Evolutionary conservation across 495 filamentous ascomycete species (phyloP), one percentile per base, ranked within the genome.

Genomic region (Hypomontagnella monticulosa): DNA sequence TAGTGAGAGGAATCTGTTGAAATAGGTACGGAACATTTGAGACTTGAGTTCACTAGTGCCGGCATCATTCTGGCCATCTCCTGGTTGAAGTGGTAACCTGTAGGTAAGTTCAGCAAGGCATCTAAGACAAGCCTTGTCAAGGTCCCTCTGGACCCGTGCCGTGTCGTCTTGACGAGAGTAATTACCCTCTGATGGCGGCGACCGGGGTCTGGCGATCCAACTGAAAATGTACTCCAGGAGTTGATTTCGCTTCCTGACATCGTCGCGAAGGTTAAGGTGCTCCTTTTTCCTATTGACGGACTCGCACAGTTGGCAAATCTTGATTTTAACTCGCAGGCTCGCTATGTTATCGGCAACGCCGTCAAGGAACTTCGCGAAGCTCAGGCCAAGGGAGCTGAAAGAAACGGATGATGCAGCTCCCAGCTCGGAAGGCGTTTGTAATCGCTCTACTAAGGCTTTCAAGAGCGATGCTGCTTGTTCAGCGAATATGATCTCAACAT

Each of bases 11-110:
- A 89, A 88, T 30, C 84, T 74, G 57, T 84, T 87, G 69, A 89
- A 89, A 73, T 89, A 89, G n/a, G 79, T 81, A 44, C 85, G 84
- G 66, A 89, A 89, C 84, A 89, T 84, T 61, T 88, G 81, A 4
- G 79, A 81, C 57, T 88, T 87, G 30, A 85, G 78, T 75, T 88
- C 87, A 56, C 84, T 87, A 1, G 83, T 83, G 55, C 85, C 83
- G 0, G 83, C 86, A 69, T 89, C 87, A 30, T 74, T 83, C 59
- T 85, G 84, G 2, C 81, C 82, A 43, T 88, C 87, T n/a, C 81
- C 80, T 0, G 85, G 85, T 60, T 89, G 87, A 10, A 89, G 75
- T 12, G 87, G 86, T 11, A 89, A 73, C 23, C 85, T 85, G 71
- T 85, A 87, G 4, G 87, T 84, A n/a, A 89, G 75, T 58, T 83